Evolutionary conservation across 352 stramenopile species (phyloP).

Genomic region (Globisporangium cylindrosporum): DNA sequence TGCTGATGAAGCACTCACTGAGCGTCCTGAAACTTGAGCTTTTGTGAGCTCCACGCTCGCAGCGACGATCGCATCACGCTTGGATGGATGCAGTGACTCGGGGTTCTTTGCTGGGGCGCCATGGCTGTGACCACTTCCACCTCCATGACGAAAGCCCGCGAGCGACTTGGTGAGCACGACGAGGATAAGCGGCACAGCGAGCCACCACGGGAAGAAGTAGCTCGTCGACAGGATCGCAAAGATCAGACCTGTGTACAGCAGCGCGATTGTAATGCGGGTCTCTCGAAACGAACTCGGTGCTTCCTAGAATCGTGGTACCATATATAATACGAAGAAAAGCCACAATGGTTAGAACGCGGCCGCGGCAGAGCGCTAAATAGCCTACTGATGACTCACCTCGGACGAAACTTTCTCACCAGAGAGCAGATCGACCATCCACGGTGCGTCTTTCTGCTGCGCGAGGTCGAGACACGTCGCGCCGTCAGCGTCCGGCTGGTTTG

Average conservation of each 20-base stretch:
- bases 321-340: background rate
- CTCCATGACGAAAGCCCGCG: conserved; percentile 35
- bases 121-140: conserved; percentile 39
- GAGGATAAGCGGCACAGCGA: conserved; percentile 57
- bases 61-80: conserved; percentile 35
- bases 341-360: background rate
- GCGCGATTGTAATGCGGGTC: conserved; percentile 46
- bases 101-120: conserved; percentile 29
- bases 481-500: conserved; percentile 40
- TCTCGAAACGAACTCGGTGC: conserved; percentile 48
- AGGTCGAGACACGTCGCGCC: conserved; percentile 45
- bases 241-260: conserved; percentile 50
- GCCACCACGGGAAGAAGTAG: conserved; percentile 71
- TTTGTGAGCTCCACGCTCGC: conserved; percentile 33
- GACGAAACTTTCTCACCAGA: conserved; percentile 31
- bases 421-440: conserved; percentile 53
- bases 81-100: conserved; percentile 37
- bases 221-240: conserved; percentile 53
- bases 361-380: background rate
- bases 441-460: conserved; percentile 27
- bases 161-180: conserved; percentile 51
- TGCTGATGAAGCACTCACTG: conserved; percentile 10
- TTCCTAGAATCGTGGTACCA: conserved; percentile 8
- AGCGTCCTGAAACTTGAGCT: conserved; percentile 14
- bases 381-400: conserved; percentile 9